Percentiles rank a stretch among this genome's conserved stretches.
phyloP scores from a whole-genome alignment of 345 rosid species.

The Physaria fendleri region DNA sequence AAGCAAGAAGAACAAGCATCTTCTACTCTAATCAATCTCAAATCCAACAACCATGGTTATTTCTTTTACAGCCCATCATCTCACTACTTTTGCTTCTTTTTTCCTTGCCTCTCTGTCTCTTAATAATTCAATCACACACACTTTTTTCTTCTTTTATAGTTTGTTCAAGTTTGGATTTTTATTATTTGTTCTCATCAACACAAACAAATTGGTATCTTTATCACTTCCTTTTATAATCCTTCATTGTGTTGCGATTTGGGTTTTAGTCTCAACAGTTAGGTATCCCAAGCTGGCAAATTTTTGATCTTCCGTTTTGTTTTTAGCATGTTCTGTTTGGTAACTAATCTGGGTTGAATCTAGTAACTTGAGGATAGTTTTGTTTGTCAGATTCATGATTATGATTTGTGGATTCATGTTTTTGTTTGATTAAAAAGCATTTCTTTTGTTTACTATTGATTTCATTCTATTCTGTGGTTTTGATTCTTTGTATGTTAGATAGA shows the following conservation, averaged over 20 bases:
- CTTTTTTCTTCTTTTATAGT: neutral
- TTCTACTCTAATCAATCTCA: constrained; percentile 32
- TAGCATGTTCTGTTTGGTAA: neutral
- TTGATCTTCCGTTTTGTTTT: neutral
- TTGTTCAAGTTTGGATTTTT: constrained; percentile 11
- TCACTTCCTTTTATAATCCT: neutral
- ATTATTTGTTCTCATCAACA: constrained; percentile 1
- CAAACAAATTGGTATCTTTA: constrained; percentile 30
- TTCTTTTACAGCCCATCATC: neutral
- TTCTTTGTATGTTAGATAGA: constrained; percentile 6
- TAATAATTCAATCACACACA: constrained; percentile 20
- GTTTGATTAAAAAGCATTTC: neutral
- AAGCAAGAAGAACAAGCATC: constrained; percentile 52
- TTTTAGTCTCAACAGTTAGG: neutral
- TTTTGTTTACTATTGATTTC: neutral
- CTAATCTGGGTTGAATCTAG: neutral
- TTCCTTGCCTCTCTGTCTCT: constrained; percentile 24
- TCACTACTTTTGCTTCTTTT: neutral
- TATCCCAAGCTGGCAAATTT: neutral
- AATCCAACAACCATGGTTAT: constrained; percentile 37
- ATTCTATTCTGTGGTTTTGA: neutral
- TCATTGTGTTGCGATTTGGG: neutral
- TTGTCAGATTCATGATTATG: constrained; percentile 6
- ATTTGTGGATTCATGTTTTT: neutral
- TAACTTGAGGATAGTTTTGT: neutral